These are phyloP conservation scores for Petrea volubilis DNA, from an alignment of 257 asterid species.

Conservation along the genomic window DNA sequence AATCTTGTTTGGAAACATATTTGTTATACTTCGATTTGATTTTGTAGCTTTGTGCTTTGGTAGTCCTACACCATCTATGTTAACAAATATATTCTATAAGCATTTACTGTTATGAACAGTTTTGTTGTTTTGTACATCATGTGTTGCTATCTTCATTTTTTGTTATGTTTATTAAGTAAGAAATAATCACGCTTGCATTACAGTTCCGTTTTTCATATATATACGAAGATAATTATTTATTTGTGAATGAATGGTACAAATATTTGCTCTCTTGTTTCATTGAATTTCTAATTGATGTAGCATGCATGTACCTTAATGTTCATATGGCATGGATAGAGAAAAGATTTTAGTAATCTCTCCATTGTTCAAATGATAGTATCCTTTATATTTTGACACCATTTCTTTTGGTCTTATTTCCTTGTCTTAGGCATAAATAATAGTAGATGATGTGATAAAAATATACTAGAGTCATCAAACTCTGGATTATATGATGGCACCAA, in stretches of 20 bases:
- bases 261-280: too few relatives aligned
- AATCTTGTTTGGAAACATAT: not conserved
- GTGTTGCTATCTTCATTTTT: not conserved
- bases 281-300: too few relatives aligned
- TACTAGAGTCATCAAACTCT: not conserved
- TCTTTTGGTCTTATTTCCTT: not conserved
- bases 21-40: not conserved
- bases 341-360: too few relatives aligned
- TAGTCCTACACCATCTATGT: too few relatives aligned
- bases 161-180: not conserved
- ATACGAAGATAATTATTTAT: not conserved
- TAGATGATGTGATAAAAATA: too few relatives aligned
- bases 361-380: too few relatives aligned
- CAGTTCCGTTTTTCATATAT: not conserved
- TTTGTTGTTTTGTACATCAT: not conserved
- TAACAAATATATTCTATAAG: too few relatives aligned
- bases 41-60: not conserved
- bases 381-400: not conserved
- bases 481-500: slow-evolving; percentile 30
- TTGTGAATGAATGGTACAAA: not conserved
- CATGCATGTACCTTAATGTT: too few relatives aligned
- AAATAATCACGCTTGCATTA: not conserved
- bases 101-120: not conserved
- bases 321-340: too few relatives aligned
- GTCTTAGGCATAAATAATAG: slow-evolving; percentile 1